Base-by-base conservation (phyloP, 2,329 filamentous ascomycete species). In the Monilinia vaccinii-corymbosi region DNA sequence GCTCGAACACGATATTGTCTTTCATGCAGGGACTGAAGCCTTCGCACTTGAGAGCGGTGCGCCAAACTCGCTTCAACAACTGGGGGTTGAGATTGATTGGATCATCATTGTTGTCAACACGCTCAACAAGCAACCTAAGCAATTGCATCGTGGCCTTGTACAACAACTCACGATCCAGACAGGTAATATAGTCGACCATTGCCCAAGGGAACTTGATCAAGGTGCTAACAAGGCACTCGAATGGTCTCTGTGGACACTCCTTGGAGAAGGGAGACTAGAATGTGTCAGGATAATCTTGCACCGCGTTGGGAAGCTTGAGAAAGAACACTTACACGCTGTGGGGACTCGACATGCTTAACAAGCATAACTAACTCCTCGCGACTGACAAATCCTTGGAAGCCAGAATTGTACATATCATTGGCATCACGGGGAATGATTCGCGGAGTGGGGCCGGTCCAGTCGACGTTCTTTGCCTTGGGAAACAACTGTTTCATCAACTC, bases 321-420 rank as follows among this genome's bases (percentile, higher is more conserved):
- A 14, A n/a, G 25, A 6, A 3, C 7, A 79, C 81, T 75, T 74
- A 86, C 84, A n/a, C 83, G 79, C 60, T 81, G 76, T 3, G 83
- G 81, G 2, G 79, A 76, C 67, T 87, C 83, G 3, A 83, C 81
- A 69, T 86, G 82, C 73, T 85, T 85, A 58, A 80, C 75, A 11
- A 87, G 75, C 80, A 86, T 82, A 0, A 78, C 76, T 75, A 87
- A 78, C 71, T 87, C 84, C 70, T 87, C 85, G 31, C 77, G 76
- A 0, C 78, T 79, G 36, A 87, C 73, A 66, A 87, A 86, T 14
- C 81, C 79, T 63, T 80, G 80, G 72, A 86, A 86, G 46, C 77
- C 79, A 79, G 7, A 78, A 74, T 66, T 77, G 71, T 48, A 65
- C n/a, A 2, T 65, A 62, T 63, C 75, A 70, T 63, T 67, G 34